Base-by-base conservation (phyloP, 441 rosid species). In the Jatropha podagrica region DNA sequence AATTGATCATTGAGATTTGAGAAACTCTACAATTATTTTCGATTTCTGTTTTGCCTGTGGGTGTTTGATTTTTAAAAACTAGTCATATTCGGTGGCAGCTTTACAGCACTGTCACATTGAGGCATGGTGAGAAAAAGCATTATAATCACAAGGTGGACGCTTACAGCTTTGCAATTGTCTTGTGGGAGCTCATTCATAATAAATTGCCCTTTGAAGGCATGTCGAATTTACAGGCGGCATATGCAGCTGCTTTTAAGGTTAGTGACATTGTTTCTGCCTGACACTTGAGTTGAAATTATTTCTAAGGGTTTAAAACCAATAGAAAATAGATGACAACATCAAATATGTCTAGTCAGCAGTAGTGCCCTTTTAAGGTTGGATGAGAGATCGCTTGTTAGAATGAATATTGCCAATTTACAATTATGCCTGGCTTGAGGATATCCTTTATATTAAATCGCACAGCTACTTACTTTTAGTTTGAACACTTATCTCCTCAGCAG, bases 181-280 rank as follows among this genome's bases (percentile, higher is more conserved):
- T 93, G 73, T 95, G 99, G 99, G 99, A 95, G 83, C 94, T 95
- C 71, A 86, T 93, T 80, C 95, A 87, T 81, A 95, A 93, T 76
- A 93, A 91, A 88, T 82, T 93, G 83, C 99, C 99, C 8, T 95
- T 95, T 60, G 99, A 95, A 88, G 99, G 99, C 88, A 95, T 95
- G 99, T 95, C 99, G 0, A 95, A 95, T 84, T 85, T 95, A 59
- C 99, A 95, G 88, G 99, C 99, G 17, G 98, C 99, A 32, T 95
- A 95, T 85, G 99, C 98, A 7, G 98, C 99, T 78, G 98, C 99
- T 52, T 95, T 95, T 76, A 95, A 93, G 97, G 99, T 92, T 76
- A 76, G 42, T 66, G 27, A 58, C 23, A n/a, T 4, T 58, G 46
- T 62, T 72, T 48, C 58, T 62, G 14, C 71, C 11, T 5, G 62